Percentiles rank a stretch among this genome's conserved stretches.
These are phyloP conservation scores for Termitomyces sp. DNA, from an alignment of 768 basidiomycete genomes.

Conservation along the genomic window DNA sequence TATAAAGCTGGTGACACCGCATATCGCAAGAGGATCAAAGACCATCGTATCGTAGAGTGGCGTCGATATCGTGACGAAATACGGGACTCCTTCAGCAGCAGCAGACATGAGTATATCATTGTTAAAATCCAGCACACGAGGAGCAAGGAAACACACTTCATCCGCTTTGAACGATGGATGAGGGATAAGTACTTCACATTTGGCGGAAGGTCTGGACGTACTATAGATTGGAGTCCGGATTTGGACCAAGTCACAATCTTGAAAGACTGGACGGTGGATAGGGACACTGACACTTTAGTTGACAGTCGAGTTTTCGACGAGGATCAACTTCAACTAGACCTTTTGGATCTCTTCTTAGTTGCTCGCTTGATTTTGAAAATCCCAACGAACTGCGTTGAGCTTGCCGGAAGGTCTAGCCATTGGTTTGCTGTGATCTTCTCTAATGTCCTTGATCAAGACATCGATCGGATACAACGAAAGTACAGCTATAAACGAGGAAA, in stretches of 20 bases:
- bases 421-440: constrained; percentile 6
- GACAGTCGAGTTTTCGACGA: neutral
- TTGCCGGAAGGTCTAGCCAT: neutral
- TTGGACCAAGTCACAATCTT: neutral
- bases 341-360: constrained; percentile 2
- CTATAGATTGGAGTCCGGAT: neutral
- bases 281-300: neutral
- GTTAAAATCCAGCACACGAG: neutral
- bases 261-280: neutral
- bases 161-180: constrained; percentile 1
- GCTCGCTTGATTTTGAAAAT: neutral
- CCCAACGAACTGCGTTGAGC: neutral
- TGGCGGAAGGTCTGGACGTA: neutral
- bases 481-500: neutral
- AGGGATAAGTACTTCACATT: neutral
- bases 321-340: neutral
- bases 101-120: neutral
- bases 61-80: neutral
- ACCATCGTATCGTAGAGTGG: neutral
- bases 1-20: neutral
- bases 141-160: neutral
- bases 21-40: neutral
- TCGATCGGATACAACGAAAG: neutral
- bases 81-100: neutral
- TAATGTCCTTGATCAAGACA: neutral